Percentiles rank a stretch among this genome's conserved stretches.
Conservation (phyloP, 1,139 yeast species). For the Geotrichum fermentans region DNA sequence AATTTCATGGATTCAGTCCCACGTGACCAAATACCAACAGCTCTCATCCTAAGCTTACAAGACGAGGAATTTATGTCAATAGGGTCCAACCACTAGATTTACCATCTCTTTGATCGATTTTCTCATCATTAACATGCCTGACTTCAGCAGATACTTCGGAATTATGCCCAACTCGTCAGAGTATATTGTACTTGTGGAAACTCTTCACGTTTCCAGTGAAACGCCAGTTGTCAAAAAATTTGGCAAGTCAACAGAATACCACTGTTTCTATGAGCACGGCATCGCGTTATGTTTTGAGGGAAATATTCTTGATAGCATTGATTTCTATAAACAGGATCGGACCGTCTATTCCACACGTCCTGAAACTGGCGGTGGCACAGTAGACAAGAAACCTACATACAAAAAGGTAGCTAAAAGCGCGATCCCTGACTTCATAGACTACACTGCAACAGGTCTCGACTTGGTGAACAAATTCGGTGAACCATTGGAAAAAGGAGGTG, state of each 20-base stretch:
- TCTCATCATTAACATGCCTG: too few species aligned
- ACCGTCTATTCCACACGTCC: too few species aligned
- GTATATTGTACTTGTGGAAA: background rate
- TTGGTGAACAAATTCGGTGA: slow-evolving; percentile 30
- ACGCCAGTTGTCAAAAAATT: slow-evolving; percentile 1
- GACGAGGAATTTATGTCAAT: too few species aligned
- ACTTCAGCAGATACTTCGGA: slow-evolving; percentile 7
- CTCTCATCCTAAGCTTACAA: too few species aligned
- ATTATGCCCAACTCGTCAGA: background rate
- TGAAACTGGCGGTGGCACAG: too few species aligned
- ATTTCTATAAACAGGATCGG: slow-evolving; percentile 26
- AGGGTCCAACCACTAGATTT: too few species aligned
- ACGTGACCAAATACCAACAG: too few species aligned
- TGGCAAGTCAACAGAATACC: slow-evolving; percentile 21
- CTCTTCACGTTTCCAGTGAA: background rate
- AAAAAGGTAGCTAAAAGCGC: slow-evolving; percentile 19
- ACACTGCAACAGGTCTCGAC: slow-evolving; percentile 26
- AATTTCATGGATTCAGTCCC: too few species aligned
- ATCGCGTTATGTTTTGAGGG: slow-evolving; percentile 25
- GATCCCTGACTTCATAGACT: slow-evolving; percentile 23
- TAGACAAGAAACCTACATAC: too few species aligned
- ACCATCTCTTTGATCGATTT: too few species aligned
- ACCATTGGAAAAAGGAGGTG: slow-evolving; percentile 32
- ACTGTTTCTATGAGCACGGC: slow-evolving; percentile 28
- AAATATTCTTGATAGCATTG: slow-evolving; percentile 26